Conservation (phyloP, 805 yeast species). For the Sugiyamaella chiloensis region DNA sequence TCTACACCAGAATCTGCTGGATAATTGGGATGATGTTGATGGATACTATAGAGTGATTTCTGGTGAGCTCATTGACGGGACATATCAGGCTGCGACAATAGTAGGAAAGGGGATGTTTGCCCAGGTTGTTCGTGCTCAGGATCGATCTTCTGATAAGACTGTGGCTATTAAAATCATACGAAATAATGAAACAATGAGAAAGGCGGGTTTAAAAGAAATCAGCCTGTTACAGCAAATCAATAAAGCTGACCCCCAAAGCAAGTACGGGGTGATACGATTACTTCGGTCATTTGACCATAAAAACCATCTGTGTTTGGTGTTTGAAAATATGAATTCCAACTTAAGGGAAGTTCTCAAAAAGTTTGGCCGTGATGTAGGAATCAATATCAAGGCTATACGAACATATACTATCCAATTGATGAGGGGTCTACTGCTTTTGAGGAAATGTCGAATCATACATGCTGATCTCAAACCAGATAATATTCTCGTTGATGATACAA, state of each 20-base stretch:
- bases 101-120: conserved; percentile 37
- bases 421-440: conserved; percentile 65
- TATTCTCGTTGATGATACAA: conserved; percentile 58
- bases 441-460: conserved; percentile 70
- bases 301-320: conserved; percentile 81
- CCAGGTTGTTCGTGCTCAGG: conserved; percentile 33
- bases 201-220: conserved; percentile 76
- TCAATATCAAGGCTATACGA: conserved; percentile 65
- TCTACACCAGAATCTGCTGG: conserved; percentile 27
- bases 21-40: conserved; percentile 36
- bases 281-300: conserved; percentile 78
- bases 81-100: conserved; percentile 29
- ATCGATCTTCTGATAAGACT: conserved; percentile 19
- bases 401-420: conserved; percentile 68
- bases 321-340: conserved; percentile 76
- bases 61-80: conserved; percentile 33
- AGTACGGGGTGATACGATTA: conserved; percentile 62
- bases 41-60: conserved; percentile 34
- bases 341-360: conserved; percentile 70
- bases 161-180: conserved; percentile 61
- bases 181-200: conserved; percentile 61
- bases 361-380: conserved; percentile 81
- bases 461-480: conserved; percentile 94
- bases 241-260: conserved; percentile 58
- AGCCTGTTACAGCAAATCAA: conserved; percentile 64